These are phyloP conservation scores for Suhomyces canberraensis DNA, from an alignment of 805 yeast genomes.

Conservation along the genomic window DNA sequence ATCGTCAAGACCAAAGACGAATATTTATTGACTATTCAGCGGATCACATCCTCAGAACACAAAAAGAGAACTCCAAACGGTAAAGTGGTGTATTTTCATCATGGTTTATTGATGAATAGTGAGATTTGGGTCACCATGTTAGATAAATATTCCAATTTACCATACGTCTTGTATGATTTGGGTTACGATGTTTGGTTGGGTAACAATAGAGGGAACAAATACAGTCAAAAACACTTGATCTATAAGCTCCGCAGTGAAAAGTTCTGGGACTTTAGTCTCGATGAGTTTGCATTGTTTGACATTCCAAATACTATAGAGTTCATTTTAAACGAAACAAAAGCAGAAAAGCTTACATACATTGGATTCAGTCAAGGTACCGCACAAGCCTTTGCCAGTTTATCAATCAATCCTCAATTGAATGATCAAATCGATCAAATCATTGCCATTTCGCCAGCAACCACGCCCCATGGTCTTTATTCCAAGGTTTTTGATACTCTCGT, in stretches of 20 bases:
- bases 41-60: slow-evolving; percentile 44
- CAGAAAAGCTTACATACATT: slow-evolving; percentile 55
- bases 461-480: slow-evolving; percentile 81
- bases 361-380: slow-evolving; percentile 96
- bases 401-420: slow-evolving; percentile 63
- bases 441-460: slow-evolving; percentile 91
- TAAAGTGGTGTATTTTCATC: slow-evolving; percentile 78
- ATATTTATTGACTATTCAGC: slow-evolving; percentile 70
- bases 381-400: slow-evolving; percentile 81
- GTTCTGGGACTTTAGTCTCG: slow-evolving; percentile 90
- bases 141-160: slow-evolving; percentile 46
- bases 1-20: slow-evolving; percentile 75
- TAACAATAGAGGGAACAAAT: slow-evolving; percentile 89
- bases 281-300: slow-evolving; percentile 88
- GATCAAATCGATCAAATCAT: slow-evolving; percentile 54
- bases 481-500: slow-evolving; percentile 71
- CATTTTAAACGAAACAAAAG: slow-evolving; percentile 50
- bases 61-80: slow-evolving; percentile 11
- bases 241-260: slow-evolving; percentile 34
- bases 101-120: slow-evolving; percentile 85
- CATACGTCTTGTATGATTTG: slow-evolving; percentile 69
- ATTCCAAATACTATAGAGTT: slow-evolving; percentile 82
- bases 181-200: slow-evolving; percentile 97
- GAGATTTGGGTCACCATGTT: slow-evolving; percentile 66
- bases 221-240: slow-evolving; percentile 72